These are phyloP conservation scores for Diacronema lutheri DNA, from an alignment of 78 protist genomes.

Conservation along the genomic window DNA sequence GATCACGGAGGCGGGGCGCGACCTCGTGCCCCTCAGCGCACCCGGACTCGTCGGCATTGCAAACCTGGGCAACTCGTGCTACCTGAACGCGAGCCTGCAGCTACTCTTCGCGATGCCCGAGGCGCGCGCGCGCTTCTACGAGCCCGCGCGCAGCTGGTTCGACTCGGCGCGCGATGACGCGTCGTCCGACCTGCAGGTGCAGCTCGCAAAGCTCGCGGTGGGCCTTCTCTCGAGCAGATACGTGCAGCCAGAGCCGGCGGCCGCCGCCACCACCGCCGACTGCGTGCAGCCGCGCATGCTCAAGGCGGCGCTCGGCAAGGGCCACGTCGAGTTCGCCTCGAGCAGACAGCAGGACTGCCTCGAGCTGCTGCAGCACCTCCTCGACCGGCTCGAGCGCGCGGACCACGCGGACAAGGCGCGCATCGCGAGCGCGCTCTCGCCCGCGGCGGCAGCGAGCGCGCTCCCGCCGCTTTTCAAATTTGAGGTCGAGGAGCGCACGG, in stretches of 20 bases:
- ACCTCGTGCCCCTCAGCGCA: conserved; percentile 69
- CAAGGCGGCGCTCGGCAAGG: conserved; percentile 27
- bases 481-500: not conserved
- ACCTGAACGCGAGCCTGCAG: conserved; percentile 43
- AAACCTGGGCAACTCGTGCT: conserved; percentile 89
- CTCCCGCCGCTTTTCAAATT: conserved; percentile 1
- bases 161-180: not conserved
- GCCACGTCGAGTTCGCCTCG: conserved; percentile 42
- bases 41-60: conserved; percentile 88
- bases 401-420: not conserved
- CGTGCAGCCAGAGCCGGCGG: not conserved
- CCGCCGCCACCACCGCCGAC: not conserved
- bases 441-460: not conserved
- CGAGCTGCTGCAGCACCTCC: not conserved
- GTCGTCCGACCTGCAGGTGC: not conserved
- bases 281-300: conserved; percentile 40
- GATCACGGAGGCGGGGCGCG: conserved; percentile 72
- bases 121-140: not conserved
- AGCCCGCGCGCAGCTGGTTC: not conserved
- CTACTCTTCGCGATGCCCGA: not conserved
- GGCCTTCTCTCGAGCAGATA: conserved; percentile 19
- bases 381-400: not conserved
- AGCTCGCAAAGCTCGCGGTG: conserved; percentile 28
- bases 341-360: conserved; percentile 38
- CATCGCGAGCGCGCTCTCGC: not conserved